Evolutionary conservation across 805 yeast genomes (phyloP).

Genomic region (Schizosaccharomyces lindneri): DNA sequence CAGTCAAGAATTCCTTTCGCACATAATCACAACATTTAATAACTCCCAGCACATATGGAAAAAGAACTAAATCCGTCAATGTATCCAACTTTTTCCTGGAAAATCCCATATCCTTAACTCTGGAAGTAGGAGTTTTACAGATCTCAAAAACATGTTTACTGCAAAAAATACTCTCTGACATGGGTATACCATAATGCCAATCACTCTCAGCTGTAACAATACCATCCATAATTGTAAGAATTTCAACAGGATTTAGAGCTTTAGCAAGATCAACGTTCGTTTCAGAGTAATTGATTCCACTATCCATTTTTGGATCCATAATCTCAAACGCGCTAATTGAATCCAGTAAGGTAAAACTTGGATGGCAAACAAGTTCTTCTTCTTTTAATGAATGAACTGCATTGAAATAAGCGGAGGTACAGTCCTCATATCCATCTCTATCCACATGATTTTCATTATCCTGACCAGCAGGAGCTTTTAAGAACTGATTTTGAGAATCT

Average conservation of each 20-base stretch:
- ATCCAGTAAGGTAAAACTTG: neutral
- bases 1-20: neutral
- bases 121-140: neutral
- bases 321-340: conserved; percentile 1
- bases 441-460: neutral
- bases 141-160: neutral
- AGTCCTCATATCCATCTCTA: neutral
- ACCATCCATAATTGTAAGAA: neutral
- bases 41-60: neutral
- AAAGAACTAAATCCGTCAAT: neutral
- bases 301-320: neutral
- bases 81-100: neutral
- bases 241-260: neutral
- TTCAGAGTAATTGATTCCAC: neutral
- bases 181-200: neutral
- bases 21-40: conserved; percentile 1
- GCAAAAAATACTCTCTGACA: neutral
- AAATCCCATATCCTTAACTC: neutral
- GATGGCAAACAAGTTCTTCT: neutral
- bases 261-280: neutral
- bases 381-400: neutral
- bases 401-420: neutral
- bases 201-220: neutral
- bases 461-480: neutral
- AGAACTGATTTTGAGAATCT: no score